Base-by-base conservation (phyloP, 257 asterid species). In the Solanum virginianum region DNA sequence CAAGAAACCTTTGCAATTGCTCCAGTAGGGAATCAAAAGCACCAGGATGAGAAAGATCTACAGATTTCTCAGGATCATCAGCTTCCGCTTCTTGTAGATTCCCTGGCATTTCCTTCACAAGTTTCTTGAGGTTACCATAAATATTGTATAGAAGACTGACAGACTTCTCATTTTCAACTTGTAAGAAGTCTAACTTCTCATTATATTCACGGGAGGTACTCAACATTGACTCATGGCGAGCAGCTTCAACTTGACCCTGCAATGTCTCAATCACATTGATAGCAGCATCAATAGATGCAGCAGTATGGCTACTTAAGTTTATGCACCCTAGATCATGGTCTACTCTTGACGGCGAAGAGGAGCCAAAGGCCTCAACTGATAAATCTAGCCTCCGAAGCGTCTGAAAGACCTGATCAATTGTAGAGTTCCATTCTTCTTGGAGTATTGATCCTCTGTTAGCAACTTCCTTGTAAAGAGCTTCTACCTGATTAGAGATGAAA, bases 341-440 rank as follows among this genome's bases (percentile, higher is more conserved):
- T 71, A 63, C 83, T 88, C 85, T 89, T 70, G 85, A 85, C 65
- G 82, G 82, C 47, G 87, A 81, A 87, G 82, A 81, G 85, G 92
- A 70, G 70, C 84, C 53, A 71, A 87, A 75, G 18, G 87, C 87
- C 83, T 86, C 85, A 88, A 89, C 49, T 68, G 89, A 87, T 85
- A 89, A 86, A 86, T 93, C 94, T 26, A 96, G 91, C 92, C 85
- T 88, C 53, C 83, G 86, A 81, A 91, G 92, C 86, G 87, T 85
- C 91, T 87, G 90, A 90, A 93, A 88, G 88, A 94, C 85, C 88
- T 89, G 89, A 71, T 91, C 87, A 83, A 88, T 89, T 84, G 85
- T 88, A 86, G 95, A 89, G 75, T 88, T 91, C 97, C 95, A 90
- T 81, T 93, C 93, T 86, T 88, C 92, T 81, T 89, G 93, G 86